Evolutionary conservation across 345 rosid genomes (phyloP).

Genomic region (Euphorbia lathyris): DNA sequence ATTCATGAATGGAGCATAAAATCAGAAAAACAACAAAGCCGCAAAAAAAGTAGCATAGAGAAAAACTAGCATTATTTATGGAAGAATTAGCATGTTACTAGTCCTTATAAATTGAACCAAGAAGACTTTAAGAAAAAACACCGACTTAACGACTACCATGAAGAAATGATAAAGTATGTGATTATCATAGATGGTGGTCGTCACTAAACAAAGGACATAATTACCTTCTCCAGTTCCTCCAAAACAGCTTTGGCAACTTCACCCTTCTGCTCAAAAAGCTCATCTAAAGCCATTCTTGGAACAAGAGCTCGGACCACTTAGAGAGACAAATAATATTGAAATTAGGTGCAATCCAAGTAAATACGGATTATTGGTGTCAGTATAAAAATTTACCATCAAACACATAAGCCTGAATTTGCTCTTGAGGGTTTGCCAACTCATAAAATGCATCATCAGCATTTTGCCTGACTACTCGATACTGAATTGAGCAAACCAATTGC

Average conservation of each 20-base stretch:
- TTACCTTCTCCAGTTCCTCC: slow-evolving; percentile 94
- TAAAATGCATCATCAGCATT: slow-evolving; percentile 97
- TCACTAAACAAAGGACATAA: background rate
- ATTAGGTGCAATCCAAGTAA: background rate
- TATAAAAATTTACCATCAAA: slow-evolving; percentile 64
- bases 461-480: slow-evolving; percentile 63
- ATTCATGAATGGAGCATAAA: too few relatives aligned
- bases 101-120: background rate
- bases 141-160: too few relatives aligned
- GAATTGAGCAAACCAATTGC: slow-evolving; percentile 91
- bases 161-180: too few relatives aligned
- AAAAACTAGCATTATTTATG: too few relatives aligned
- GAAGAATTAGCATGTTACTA: background rate
- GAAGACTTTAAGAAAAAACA: background rate
- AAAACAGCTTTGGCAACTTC: slow-evolving; percentile 94
- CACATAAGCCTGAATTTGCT: slow-evolving; percentile 95
- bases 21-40: background rate
- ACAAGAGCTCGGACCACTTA: slow-evolving; percentile 93
- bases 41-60: background rate
- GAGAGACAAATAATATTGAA: slow-evolving; percentile 7
- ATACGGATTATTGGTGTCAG: background rate
- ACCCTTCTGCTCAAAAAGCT: slow-evolving; percentile 94
- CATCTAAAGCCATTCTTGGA: slow-evolving; percentile 82
- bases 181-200: background rate
- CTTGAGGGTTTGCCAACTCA: slow-evolving; percentile 84